phyloP scores from a whole-genome alignment of 2,329 filamentous ascomycete genomes.

The Penicillium sclerotiorum region DNA sequence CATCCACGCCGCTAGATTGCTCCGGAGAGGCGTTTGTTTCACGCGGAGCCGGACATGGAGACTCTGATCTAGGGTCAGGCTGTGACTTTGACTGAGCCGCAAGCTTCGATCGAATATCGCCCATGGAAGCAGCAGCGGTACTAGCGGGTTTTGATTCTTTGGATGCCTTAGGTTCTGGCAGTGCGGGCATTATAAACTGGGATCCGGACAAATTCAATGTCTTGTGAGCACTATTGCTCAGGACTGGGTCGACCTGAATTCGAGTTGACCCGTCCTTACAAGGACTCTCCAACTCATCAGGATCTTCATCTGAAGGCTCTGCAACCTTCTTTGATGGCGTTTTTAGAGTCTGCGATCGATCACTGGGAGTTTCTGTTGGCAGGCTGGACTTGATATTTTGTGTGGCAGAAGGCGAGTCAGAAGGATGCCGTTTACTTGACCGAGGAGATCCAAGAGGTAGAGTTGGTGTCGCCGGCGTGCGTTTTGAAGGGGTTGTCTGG shows the following conservation, averaged over 20 bases:
- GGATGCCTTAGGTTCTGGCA: constrained; percentile 75
- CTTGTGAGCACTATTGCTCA: constrained; percentile 52
- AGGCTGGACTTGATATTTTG: constrained; percentile 4
- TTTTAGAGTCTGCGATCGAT: constrained; percentile 70
- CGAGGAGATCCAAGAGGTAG: constrained; percentile 36
- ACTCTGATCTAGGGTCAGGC: constrained; percentile 28
- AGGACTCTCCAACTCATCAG: constrained; percentile 53
- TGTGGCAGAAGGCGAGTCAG: constrained; percentile 16
- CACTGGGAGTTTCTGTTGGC: constrained; percentile 49
- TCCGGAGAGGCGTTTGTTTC: not conserved
- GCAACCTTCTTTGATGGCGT: constrained; percentile 34
- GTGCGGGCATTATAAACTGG: constrained; percentile 86
- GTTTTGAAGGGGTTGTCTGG: not conserved
- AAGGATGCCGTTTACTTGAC: constrained; percentile 29
- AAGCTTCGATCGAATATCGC: constrained; percentile 62
- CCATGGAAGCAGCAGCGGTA: constrained; percentile 80
- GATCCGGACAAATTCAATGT: constrained; percentile 81
- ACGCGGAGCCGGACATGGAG: constrained; percentile 35
- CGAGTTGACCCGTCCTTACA: constrained; percentile 38
- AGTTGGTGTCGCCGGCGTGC: not conserved
- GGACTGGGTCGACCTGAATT: constrained; percentile 32
- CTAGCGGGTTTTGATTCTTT: no score
- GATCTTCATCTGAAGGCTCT: constrained; percentile 38
- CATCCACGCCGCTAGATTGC: no score
- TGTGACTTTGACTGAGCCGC: constrained; percentile 18